These are phyloP conservation scores for Candida caryicola DNA, from an alignment of 805 yeast genomes.

Conservation along the genomic window DNA sequence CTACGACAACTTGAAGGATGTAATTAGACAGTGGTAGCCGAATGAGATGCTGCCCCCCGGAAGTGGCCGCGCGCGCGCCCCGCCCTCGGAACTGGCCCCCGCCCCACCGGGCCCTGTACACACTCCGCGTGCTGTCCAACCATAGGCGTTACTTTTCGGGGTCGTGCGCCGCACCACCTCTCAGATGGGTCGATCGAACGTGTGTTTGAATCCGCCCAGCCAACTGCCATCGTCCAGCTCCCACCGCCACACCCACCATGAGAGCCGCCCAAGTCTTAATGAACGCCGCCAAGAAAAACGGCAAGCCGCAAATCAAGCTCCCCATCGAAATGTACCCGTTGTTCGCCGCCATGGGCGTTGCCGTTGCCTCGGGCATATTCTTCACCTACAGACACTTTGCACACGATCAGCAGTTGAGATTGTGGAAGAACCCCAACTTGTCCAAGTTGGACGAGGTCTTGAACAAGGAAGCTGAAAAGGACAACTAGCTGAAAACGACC, in stretches of 20 bases:
- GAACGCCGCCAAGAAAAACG: constrained; percentile 37
- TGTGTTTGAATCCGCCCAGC: not conserved
- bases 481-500: constrained; percentile 9
- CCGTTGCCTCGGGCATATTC: constrained; percentile 34
- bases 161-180: constrained; percentile 4
- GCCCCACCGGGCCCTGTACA: constrained; percentile 4
- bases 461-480: constrained; percentile 33
- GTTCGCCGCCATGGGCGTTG: constrained; percentile 44
- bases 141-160: constrained; percentile 6
- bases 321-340: constrained; percentile 49
- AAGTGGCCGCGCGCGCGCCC: not conserved
- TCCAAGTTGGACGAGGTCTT: constrained; percentile 42
- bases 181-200: constrained; percentile 9
- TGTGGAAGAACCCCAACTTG: constrained; percentile 45
- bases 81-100: too few species aligned
- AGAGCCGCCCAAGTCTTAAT: constrained; percentile 39
- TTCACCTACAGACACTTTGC: constrained; percentile 50
- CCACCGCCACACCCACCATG: constrained; percentile 30
- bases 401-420: constrained; percentile 43
- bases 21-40: constrained; percentile 29
- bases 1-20: constrained; percentile 65
- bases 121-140: too few species aligned
- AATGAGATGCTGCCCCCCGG: not conserved
- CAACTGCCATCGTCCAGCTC: not conserved
- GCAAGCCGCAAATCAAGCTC: constrained; percentile 16